Evolutionary conservation across 2,329 filamentous ascomycete genomes (phyloP).

Genomic region (Epichloe scottii): DNA sequence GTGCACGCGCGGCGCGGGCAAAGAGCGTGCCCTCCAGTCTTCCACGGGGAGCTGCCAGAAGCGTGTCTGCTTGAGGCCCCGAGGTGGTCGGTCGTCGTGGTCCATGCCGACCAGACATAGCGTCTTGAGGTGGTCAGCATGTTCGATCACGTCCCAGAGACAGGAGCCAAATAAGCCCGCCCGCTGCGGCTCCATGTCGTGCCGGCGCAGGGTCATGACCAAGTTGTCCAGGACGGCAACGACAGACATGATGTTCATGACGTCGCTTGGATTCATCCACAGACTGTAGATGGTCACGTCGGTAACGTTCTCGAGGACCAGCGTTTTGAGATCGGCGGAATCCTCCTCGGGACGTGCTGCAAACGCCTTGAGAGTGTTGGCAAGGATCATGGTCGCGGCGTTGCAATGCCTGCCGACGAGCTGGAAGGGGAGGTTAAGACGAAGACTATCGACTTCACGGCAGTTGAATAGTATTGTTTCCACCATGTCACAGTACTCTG

Average conservation of each 20-base stretch:
- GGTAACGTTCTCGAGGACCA: conserved; percentile 38
- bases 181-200: conserved; percentile 24
- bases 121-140: conserved; percentile 30
- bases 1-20: conserved; percentile 25
- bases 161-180: conserved; percentile 29
- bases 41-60: conserved; percentile 22
- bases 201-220: conserved; percentile 32
- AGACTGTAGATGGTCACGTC: conserved; percentile 35
- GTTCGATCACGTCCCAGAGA: conserved; percentile 37
- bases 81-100: conserved; percentile 24
- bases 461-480: conserved; percentile 31
- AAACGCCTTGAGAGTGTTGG: conserved; percentile 37
- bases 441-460: conserved; percentile 32
- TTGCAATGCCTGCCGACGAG: conserved; percentile 32
- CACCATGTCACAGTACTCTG: conserved; percentile 30
- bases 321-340: conserved; percentile 27
- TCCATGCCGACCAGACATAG: conserved; percentile 36
- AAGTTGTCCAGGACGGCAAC: conserved; percentile 31
- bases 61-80: conserved; percentile 25
- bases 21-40: conserved; percentile 27
- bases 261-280: conserved; percentile 38
- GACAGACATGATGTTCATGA: conserved; percentile 33
- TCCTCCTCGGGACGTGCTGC: conserved; percentile 32
- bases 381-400: conserved; percentile 38
- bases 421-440: conserved; percentile 39